Percentiles rank a stretch among this genome's conserved stretches.
These are phyloP conservation scores for Aspergillus campestris DNA, from an alignment of 495 filamentous ascomycete genomes.

Conservation along the genomic window DNA sequence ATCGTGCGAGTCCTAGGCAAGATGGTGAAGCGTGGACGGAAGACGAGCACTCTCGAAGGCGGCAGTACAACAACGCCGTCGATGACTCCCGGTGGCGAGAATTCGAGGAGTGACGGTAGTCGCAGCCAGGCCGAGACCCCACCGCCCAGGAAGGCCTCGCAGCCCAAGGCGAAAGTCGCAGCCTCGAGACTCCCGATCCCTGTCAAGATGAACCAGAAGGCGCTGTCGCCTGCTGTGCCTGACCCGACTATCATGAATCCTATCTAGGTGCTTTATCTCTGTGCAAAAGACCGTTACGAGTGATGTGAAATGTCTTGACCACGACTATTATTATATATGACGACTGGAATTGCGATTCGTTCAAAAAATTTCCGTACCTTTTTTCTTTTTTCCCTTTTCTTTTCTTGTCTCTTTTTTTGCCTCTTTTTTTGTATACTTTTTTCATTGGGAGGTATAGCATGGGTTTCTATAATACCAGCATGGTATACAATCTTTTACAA, in stretches of 20 bases:
- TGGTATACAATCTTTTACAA: neutral
- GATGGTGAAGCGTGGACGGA: slow-evolving; percentile 64
- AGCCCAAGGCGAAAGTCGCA: slow-evolving; percentile 12
- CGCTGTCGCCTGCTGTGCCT: slow-evolving; percentile 23
- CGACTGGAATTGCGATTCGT: slow-evolving; percentile 3
- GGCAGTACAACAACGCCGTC: slow-evolving; percentile 17
- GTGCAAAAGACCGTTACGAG: neutral
- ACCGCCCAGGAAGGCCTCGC: neutral
- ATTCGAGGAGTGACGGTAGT: slow-evolving; percentile 27
- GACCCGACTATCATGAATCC: slow-evolving; percentile 35
- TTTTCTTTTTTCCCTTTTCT: neutral
- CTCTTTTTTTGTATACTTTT: neutral
- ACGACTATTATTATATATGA: slow-evolving; percentile 2
- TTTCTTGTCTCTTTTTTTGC: neutral
- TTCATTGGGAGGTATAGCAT: neutral
- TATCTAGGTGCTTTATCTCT: slow-evolving; percentile 19
- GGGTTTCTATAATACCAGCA: neutral
- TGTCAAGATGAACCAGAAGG: neutral
- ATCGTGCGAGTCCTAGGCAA: slow-evolving; percentile 64
- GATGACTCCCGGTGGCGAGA: slow-evolving; percentile 18
- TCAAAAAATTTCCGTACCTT: neutral
- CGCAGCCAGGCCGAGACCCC: slow-evolving; percentile 13
- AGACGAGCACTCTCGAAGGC: slow-evolving; percentile 21
- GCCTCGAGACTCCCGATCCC: slow-evolving; percentile 3
- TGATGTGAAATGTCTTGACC: slow-evolving; percentile 3